Conservation (phyloP, 768 basidiomycete genomes). For the Termitomyces eurrhizus region DNA sequence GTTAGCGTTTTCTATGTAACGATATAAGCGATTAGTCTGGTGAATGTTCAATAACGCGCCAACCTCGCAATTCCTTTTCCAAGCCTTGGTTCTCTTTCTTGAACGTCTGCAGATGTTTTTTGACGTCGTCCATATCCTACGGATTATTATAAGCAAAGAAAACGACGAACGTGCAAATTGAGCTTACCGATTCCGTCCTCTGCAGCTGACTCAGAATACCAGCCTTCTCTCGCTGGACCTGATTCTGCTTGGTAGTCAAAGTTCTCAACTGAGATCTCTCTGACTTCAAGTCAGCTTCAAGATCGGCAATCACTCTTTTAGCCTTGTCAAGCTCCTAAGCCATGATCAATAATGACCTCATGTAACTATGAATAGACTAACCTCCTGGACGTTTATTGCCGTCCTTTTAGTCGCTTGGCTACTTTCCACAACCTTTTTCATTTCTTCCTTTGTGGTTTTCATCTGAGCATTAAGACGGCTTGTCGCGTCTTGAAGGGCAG, state of each 20-base stretch:
- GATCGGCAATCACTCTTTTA: slow-evolving; percentile 56
- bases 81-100: slow-evolving; percentile 74
- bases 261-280: slow-evolving; percentile 66
- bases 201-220: slow-evolving; percentile 59
- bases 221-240: slow-evolving; percentile 61
- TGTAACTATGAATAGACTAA: slow-evolving; percentile 26
- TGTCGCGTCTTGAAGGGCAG: slow-evolving; percentile 66
- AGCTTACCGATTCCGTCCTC: slow-evolving; percentile 64
- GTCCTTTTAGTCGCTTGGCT: slow-evolving; percentile 46
- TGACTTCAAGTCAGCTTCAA: slow-evolving; percentile 66
- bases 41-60: slow-evolving; percentile 12
- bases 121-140: slow-evolving; percentile 80
- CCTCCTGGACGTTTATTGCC: slow-evolving; percentile 51
- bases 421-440: slow-evolving; percentile 46
- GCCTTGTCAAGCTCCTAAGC: slow-evolving; percentile 69
- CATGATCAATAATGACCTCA: slow-evolving; percentile 2
- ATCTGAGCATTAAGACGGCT: slow-evolving; percentile 63
- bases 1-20: slow-evolving; percentile 49
- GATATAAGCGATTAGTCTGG: slow-evolving; percentile 4
- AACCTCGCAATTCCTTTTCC: slow-evolving; percentile 72
- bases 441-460: slow-evolving; percentile 54
- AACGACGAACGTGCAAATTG: not conserved
- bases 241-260: slow-evolving; percentile 60
- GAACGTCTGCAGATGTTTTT: slow-evolving; percentile 58
- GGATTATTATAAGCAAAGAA: slow-evolving; percentile 4